phyloP scores from a whole-genome alignment of 2,329 filamentous ascomycete species.

The Cladophialophora bantiana region DNA sequence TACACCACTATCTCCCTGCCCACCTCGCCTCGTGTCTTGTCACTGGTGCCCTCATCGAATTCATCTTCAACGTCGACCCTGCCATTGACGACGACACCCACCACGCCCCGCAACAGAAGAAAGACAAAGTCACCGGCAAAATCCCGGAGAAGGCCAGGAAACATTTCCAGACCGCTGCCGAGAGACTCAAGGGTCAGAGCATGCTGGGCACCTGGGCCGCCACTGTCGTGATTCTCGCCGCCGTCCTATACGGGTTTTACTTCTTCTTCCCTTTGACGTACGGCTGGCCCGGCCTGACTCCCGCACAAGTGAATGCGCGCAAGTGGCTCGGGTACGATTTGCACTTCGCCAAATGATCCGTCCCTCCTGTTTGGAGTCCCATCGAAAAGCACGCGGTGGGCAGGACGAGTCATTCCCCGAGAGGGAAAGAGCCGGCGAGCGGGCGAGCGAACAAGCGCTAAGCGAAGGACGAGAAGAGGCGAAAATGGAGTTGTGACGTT shows the following conservation, averaged over 20 bases:
- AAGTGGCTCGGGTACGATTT: slow-evolving; percentile 98
- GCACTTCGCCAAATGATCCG: slow-evolving; percentile 90
- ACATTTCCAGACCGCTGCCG: slow-evolving; percentile 76
- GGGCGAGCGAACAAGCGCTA: neutral
- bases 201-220: slow-evolving; percentile 81
- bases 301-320: slow-evolving; percentile 74
- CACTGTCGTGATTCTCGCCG: slow-evolving; percentile 69
- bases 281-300: slow-evolving; percentile 84
- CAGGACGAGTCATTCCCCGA: neutral
- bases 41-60: slow-evolving; percentile 89
- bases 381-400: neutral
- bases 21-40: slow-evolving; percentile 91
- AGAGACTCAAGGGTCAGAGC: slow-evolving; percentile 81
- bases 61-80: slow-evolving; percentile 91
- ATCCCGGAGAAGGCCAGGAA: slow-evolving; percentile 55
- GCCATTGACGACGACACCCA: slow-evolving; percentile 55
- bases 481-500: neutral
- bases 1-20: slow-evolving; percentile 96
- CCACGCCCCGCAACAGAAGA: slow-evolving; percentile 43
- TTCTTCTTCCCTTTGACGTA: slow-evolving; percentile 97
- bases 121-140: slow-evolving; percentile 45
- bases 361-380: neutral
- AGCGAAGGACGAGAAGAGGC: slow-evolving; percentile 6
- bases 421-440: neutral
- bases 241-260: slow-evolving; percentile 79